Evolutionary conservation across 352 stramenopile species (phyloP).

Genomic region (Globisporangium echinulatum): DNA sequence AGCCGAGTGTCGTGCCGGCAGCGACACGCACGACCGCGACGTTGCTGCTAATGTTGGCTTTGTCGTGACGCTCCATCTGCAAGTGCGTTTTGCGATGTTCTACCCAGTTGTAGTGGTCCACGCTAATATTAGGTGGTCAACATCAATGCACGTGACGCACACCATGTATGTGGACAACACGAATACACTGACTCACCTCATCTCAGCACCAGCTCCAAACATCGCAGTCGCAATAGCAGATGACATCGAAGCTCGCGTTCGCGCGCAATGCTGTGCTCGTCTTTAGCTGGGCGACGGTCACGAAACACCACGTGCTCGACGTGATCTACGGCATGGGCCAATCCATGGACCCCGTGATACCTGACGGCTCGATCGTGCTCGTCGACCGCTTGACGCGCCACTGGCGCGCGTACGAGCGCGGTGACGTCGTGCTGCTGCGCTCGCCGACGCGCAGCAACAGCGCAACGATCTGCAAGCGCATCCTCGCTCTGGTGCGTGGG

Average conservation of each 20-base stretch:
- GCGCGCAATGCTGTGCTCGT: constrained; percentile 51
- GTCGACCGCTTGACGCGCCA: constrained; percentile 70
- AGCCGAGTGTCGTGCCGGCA: constrained; percentile 4
- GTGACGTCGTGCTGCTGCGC: constrained; percentile 77
- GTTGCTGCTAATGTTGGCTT: neutral
- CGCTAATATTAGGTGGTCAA: too few species aligned
- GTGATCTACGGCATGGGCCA: constrained; percentile 79
- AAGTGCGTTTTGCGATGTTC: too few species aligned
- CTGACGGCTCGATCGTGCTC: constrained; percentile 76
- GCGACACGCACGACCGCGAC: constrained; percentile 1
- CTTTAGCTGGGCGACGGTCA: constrained; percentile 45
- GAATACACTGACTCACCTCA: too few species aligned
- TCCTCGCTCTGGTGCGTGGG: constrained; percentile 62
- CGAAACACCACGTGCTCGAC: constrained; percentile 68
- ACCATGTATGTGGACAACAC: too few species aligned
- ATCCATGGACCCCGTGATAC: constrained; percentile 81
- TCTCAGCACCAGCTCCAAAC: too few species aligned
- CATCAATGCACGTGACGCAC: too few species aligned
- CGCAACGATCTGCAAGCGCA: constrained; percentile 84
- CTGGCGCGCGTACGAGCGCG: constrained; percentile 57
- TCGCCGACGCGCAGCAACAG: constrained; percentile 69
- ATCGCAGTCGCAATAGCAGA: neutral
- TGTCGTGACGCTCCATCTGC: too few species aligned
- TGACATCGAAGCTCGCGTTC: constrained; percentile 6
- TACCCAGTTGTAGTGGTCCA: too few species aligned